Percentiles rank a stretch among this genome's conserved stretches.
Conservation (phyloP, 805 yeast genomes). For the Kuraishia ogatae region DNA sequence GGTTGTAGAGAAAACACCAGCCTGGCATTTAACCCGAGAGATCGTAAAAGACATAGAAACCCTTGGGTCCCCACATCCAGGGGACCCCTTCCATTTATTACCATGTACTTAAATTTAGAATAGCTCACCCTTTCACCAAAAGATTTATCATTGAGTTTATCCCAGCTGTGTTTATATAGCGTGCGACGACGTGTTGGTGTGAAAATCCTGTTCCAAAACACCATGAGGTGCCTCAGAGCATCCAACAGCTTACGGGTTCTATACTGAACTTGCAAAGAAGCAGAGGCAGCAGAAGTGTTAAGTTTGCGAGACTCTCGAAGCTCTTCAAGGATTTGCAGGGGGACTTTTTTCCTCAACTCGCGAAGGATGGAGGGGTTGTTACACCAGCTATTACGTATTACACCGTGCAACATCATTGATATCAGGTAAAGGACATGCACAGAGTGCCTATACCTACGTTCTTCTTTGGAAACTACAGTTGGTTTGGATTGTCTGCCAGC, state of each 20-base stretch:
- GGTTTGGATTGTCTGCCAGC: conserved; percentile 21
- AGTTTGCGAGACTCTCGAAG: conserved; percentile 23
- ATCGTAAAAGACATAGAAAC: conserved; percentile 65
- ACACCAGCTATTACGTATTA: conserved; percentile 68
- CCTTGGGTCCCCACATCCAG: conserved; percentile 83
- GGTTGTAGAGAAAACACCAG: conserved; percentile 82
- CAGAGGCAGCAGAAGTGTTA: conserved; percentile 7
- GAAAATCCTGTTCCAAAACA: conserved; percentile 49
- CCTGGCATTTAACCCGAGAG: conserved; percentile 64
- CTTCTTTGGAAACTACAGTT: conserved; percentile 41
- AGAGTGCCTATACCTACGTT: conserved; percentile 38
- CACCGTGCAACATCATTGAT: conserved; percentile 58
- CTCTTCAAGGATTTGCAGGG: conserved; percentile 35
- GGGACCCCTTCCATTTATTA: conserved; percentile 51
- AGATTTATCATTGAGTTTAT: conserved; percentile 24
- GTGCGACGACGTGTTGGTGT: conserved; percentile 31
- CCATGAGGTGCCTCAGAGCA: conserved; percentile 61
- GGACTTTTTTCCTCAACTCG: conserved; percentile 35
- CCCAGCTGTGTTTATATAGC: conserved; percentile 38
- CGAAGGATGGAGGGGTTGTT: conserved; percentile 34
- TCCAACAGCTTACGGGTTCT: conserved; percentile 66
- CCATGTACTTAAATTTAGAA: conserved; percentile 31
- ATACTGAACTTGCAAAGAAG: conserved; percentile 20
- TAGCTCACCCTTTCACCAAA: conserved; percentile 23
- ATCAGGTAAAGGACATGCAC: conserved; percentile 54